Base-by-base conservation (phyloP, 2,329 filamentous ascomycete genomes). In the Trichoderma brevicompactum region DNA sequence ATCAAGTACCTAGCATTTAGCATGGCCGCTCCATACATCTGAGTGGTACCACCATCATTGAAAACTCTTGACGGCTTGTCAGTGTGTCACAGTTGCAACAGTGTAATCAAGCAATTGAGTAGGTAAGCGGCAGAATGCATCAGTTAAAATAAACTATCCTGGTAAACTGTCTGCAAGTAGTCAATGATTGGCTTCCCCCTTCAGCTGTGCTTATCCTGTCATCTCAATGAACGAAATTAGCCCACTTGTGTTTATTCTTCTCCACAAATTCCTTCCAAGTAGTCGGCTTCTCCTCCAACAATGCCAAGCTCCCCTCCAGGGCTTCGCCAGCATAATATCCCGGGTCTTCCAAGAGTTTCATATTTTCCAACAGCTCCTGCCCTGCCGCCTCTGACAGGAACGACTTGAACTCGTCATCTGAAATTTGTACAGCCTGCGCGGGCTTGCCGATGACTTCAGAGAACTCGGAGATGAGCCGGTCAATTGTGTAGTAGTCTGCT, bases 281-380 rank as follows among this genome's bases (percentile, higher is more conserved):
- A 0, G 73, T 76, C 2, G 78, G 73, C 73, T 74, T 72, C 41
- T 79, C 75, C 3, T 75, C 74, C 5, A 81, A 46, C 34, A 80
- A 68, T 2, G 64, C 68, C 48, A 73, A 59, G 36, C 75, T 78
- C 66, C 74, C 73, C 10, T 70, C 69, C 8, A 80, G 65, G 46
- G 72, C 70, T 38, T 72, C 77, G 1, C 75, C 76, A 5, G 65
- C 76, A 40, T 78, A 82, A 67, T 81, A 82, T 1, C 79, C 79
- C 5, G 76, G 78, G 17, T 78, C 75, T 36, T 77, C 73, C n/a
- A 81, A 66, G 7, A 82, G 70, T n/a, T 76, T 68, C 72, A 80
- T 75, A 65, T 80, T 82, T 71, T 82, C 79, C 12, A 78, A 64
- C 68, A 81, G 53, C 67, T 82, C 80, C 58, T 76, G 68, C 0